A percentile compares a stretch with the other conserved stretches of the same genome.
These are phyloP conservation scores for Talaromyces piceae DNA, from an alignment of 2,329 filamentous ascomycete species.

Conservation along the genomic window DNA sequence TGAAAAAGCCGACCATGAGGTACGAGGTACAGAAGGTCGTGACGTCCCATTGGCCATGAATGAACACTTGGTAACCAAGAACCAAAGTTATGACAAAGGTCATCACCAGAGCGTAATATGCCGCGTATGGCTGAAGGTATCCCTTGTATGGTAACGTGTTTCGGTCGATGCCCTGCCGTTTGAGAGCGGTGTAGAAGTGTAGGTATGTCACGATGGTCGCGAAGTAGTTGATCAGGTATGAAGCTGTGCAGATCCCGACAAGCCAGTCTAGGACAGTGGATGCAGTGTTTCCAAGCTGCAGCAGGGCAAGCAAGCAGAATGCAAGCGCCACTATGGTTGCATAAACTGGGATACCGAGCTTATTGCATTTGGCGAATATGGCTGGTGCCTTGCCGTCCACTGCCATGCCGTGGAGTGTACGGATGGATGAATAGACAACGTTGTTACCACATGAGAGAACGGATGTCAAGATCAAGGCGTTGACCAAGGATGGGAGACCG, in stretches of 20 bases:
- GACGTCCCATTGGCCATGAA: slow-evolving; percentile 55
- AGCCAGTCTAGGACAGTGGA: slow-evolving; percentile 53
- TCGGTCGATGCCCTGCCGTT: slow-evolving; percentile 51
- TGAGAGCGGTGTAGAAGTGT: slow-evolving; percentile 54
- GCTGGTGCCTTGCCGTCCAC: slow-evolving; percentile 60
- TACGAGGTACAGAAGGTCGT: slow-evolving; percentile 69
- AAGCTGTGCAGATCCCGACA: slow-evolving; percentile 49
- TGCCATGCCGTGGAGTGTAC: slow-evolving; percentile 65
- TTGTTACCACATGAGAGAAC: slow-evolving; percentile 70
- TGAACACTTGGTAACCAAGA: slow-evolving; percentile 70
- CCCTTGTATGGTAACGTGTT: slow-evolving; percentile 54
- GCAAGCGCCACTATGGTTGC: slow-evolving; percentile 52
- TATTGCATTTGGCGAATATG: slow-evolving; percentile 62
- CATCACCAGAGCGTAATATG: slow-evolving; percentile 57
- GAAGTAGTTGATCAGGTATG: slow-evolving; percentile 57
- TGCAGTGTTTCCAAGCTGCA: slow-evolving; percentile 52
- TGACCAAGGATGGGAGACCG: slow-evolving; percentile 57
- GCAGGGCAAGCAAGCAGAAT: slow-evolving; percentile 59
- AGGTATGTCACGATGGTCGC: slow-evolving; percentile 57
- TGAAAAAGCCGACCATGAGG: slow-evolving; percentile 64
- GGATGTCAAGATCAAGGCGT: slow-evolving; percentile 63
- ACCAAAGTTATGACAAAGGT: slow-evolving; percentile 65
- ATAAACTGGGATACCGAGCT: slow-evolving; percentile 59
- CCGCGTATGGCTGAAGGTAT: slow-evolving; percentile 63
- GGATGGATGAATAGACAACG: slow-evolving; percentile 64